Base-by-base conservation (phyloP, 495 filamentous ascomycete species). In the Penicillium dipodomyicola region DNA sequence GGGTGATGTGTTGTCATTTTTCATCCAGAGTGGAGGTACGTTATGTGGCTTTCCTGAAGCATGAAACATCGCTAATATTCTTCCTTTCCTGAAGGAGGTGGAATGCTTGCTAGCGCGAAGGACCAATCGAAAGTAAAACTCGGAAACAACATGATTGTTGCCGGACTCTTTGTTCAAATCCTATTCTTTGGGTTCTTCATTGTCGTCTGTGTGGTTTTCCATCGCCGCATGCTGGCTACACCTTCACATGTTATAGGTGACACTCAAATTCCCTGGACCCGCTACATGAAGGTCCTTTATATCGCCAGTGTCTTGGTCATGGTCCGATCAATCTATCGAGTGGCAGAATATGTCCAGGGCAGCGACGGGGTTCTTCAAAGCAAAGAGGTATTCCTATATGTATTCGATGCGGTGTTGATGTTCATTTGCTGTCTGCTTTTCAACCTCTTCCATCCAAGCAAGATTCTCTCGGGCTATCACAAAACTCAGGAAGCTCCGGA, bases 311-410 rank as follows among this genome's bases (percentile, higher is more conserved):
- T 54, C 0, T 67, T 87, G 14, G 86, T 90, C 53, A 60, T 89
- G 62, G 64, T 87, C 8, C 77, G 87, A 20, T 81, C 75, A 10
- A 58, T 87, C 7, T 87, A 87, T 62, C 74, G 87, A 22, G 71
- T 85, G 35, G 63, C 83, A 7, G 86, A 90, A 69, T 89, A 84
- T 57, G 44, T 77, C 0, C 72, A 82, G 66, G 85, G 86, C 0
- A 65, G 74, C 23, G 64, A 71, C 12, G 84, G 85, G 1, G 72
- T 62, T 59, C 43, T 82, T 14, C 62, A 87, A 49, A 65, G 56
- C 12, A 73, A 81, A 39, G 86, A 89, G 66, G 74, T 72, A 57
- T 80, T 77, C 56, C 50, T 88, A 33, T 88, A 87, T 63, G 58
- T 86, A 3, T 87, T 61, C 51, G 62, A 64, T 49, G 51, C 54